Percentiles rank a stretch among this genome's conserved stretches.
These are phyloP conservation scores for Plasmodium knowlesi DNA, from an alignment of 169 alveolate species.

Conservation along the genomic window DNA sequence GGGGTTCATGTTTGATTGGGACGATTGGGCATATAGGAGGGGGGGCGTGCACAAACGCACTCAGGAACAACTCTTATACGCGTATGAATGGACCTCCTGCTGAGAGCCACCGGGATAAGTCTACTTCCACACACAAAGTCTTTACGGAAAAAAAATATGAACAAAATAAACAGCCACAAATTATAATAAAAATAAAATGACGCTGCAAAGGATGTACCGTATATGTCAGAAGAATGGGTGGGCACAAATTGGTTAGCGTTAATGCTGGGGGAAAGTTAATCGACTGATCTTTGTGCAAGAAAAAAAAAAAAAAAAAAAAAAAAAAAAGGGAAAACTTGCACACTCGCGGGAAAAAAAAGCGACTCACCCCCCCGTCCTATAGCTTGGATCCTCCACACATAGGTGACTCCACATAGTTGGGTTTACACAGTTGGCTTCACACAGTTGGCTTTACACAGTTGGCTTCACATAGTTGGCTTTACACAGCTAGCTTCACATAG, in stretches of 20 bases:
- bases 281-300: background rate
- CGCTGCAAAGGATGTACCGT: background rate
- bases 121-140: background rate
- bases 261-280: background rate
- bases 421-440: too few species aligned
- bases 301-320: slow-evolving; percentile 1
- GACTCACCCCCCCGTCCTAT: background rate
- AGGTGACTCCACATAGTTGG: background rate
- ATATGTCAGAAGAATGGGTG: background rate
- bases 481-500: too few species aligned
- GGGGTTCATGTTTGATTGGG: background rate
- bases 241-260: background rate
- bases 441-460: too few species aligned
- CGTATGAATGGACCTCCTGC: background rate
- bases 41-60: background rate
- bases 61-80: background rate
- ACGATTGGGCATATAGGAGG: background rate
- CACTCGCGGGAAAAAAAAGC: background rate
- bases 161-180: background rate
- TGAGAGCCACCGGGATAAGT: background rate
- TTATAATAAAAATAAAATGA: background rate
- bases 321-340: background rate
- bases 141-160: background rate
- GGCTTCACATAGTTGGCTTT: too few species aligned
- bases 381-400: background rate